These are phyloP conservation scores for Reutealis trisperma DNA, from an alignment of 345 rosid genomes.

Conservation along the genomic window DNA sequence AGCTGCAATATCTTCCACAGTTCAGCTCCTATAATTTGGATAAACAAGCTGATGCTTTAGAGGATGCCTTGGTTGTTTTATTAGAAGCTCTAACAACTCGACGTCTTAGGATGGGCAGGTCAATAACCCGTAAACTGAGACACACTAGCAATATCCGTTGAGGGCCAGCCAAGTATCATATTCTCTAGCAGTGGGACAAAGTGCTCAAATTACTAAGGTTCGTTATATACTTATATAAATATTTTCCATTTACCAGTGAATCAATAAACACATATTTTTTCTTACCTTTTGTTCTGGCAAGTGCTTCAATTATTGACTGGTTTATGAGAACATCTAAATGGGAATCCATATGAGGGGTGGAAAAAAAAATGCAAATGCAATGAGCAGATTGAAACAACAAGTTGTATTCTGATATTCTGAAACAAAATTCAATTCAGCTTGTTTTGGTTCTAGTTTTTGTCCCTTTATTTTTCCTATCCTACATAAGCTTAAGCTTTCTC, in stretches of 20 bases:
- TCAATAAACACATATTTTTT: background rate
- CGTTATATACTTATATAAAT: background rate
- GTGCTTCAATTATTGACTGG: background rate
- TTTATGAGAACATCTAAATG: background rate
- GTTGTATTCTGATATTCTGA: too few relatives aligned
- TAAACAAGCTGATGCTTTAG: conserved; percentile 65
- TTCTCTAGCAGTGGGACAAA: background rate
- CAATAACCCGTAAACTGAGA: conserved; percentile 71
- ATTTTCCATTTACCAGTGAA: background rate
- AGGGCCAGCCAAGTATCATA: conserved; percentile 8
- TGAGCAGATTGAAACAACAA: too few relatives aligned
- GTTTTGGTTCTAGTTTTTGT: background rate
- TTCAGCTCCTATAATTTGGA: conserved; percentile 53
- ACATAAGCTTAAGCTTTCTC: background rate
- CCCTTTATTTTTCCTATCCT: background rate
- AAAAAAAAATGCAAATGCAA: too few relatives aligned
- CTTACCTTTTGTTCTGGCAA: background rate
- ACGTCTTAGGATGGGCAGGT: conserved; percentile 93
- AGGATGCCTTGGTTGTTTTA: conserved; percentile 59
- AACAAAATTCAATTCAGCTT: background rate
- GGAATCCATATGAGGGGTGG: too few relatives aligned
- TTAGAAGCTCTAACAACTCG: conserved; percentile 74
- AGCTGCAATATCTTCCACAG: conserved; percentile 64
- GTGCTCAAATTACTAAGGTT: conserved; percentile 10
- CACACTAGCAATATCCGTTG: conserved; percentile 46